These are phyloP conservation scores for Sphenostylis stenocarpa DNA, from an alignment of 306 rosid species.

Conservation along the genomic window DNA sequence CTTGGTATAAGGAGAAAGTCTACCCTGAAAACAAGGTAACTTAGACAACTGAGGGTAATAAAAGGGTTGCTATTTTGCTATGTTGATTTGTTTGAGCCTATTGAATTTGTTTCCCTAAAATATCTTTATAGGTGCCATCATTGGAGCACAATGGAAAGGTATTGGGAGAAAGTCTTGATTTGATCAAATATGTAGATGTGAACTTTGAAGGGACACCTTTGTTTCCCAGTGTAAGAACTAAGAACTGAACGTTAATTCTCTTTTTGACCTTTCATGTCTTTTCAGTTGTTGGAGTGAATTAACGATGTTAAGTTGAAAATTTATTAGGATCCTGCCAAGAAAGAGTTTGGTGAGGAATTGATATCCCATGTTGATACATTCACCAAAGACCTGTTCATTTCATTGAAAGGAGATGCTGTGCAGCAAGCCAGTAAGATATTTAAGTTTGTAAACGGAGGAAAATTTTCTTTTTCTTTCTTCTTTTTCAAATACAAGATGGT, in stretches of 20 bases:
- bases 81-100: neutral
- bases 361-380: constrained; percentile 52
- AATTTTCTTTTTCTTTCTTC: neutral
- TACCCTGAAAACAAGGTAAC: constrained; percentile 68
- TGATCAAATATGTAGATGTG: constrained; percentile 70
- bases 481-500: neutral
- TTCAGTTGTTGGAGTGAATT: neutral
- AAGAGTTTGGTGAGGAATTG: constrained; percentile 63
- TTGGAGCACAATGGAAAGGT: constrained; percentile 88
- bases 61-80: neutral
- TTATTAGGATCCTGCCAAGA: constrained; percentile 65
- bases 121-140: constrained; percentile 61
- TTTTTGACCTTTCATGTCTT: neutral
- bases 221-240: constrained; percentile 53
- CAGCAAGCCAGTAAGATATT: constrained; percentile 42
- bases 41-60: neutral
- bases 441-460: constrained; percentile 11
- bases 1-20: constrained; percentile 90
- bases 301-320: neutral
- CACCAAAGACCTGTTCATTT: constrained; percentile 13
- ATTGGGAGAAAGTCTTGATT: constrained; percentile 84
- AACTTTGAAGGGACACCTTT: constrained; percentile 59
- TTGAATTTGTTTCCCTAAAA: neutral
- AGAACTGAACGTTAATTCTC: neutral
- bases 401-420: constrained; percentile 51